Evolutionary conservation across 1,284 basidiomycete genomes (phyloP), one percentile per base, ranked within the genome.

Genomic region (Porphyrellus sp.): DNA sequence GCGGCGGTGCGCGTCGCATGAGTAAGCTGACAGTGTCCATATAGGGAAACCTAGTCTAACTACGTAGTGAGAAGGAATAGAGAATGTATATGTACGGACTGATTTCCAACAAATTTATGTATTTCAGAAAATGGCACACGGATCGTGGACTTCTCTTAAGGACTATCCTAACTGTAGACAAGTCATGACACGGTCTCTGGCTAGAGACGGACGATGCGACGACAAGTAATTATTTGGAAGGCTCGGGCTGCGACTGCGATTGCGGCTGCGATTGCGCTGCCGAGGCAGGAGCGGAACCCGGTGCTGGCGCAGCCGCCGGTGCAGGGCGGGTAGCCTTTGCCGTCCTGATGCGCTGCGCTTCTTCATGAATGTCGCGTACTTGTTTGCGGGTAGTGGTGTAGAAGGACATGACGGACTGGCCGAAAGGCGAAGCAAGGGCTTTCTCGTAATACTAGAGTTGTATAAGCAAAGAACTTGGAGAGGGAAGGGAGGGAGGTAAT

Each of bases 381-480:
- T 92, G 86, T 71, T 93, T 94, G 27, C 83, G 78, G 1, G 91
- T 91, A 21, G 72, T 74, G 9, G 89, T 91, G 74, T 94, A 94
- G 70, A 93, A 93, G 0, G 71, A 64, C 34, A 75, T 71, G 37
- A 92, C 87, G 67, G 81, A 86, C 73, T 86, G 79, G n/a, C 92
- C 93, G 25, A 86, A 71, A 1, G 88, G 81, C 21, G 89, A 91
- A 25, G 77, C 43, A 28, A 95, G 74, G 4, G 91, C 91, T 62
- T 81, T 85, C 30, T 74, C 57, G 71, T 95, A 96, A 71, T 94
- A 95, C 85, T 90, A 59, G 8, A 12, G 20, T 12, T 43, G 45
- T 25, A 44, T 58, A 46, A 53, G 42, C 23, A 35, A 45, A 12
- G 44, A 40, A 31, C 3, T 7, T 42, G 23, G 24, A 44, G 8